These are phyloP conservation scores for Periconia macrospinosa DNA, from an alignment of 2,329 filamentous ascomycete genomes.

Conservation along the genomic window DNA sequence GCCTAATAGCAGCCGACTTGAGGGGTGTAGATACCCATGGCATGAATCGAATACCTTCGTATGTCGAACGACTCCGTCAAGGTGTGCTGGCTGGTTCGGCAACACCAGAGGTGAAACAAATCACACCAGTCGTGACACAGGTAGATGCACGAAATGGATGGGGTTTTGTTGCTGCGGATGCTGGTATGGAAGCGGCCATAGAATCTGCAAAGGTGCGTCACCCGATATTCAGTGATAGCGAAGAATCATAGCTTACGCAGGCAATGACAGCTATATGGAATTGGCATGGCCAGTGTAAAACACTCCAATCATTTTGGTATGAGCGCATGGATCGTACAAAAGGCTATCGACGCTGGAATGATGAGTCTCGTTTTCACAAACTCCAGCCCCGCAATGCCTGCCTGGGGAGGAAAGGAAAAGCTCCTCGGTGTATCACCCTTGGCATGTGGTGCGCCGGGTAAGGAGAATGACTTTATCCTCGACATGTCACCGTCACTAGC, in stretches of 20 bases:
- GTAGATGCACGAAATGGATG: slow-evolving; percentile 72
- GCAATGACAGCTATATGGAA: slow-evolving; percentile 53
- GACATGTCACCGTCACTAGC: slow-evolving; percentile 74
- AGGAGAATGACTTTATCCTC: slow-evolving; percentile 66
- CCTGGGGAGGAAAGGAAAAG: slow-evolving; percentile 68
- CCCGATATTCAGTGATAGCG: too few relatives aligned
- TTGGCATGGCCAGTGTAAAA: slow-evolving; percentile 75
- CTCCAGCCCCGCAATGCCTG: slow-evolving; percentile 69
- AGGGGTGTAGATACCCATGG: slow-evolving; percentile 80
- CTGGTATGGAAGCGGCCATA: slow-evolving; percentile 69
- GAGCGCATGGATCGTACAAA: slow-evolving; percentile 77
- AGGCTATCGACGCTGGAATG: slow-evolving; percentile 69
- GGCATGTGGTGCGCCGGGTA: slow-evolving; percentile 71
- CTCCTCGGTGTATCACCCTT: slow-evolving; percentile 75
- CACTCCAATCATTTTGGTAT: slow-evolving; percentile 85
- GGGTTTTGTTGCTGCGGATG: slow-evolving; percentile 70
- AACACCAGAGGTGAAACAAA: slow-evolving; percentile 59
- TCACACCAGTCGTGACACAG: slow-evolving; percentile 72
- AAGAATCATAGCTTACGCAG: too few relatives aligned
- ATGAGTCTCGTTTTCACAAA: slow-evolving; percentile 67
- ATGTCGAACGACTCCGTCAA: slow-evolving; percentile 73
- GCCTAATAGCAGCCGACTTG: slow-evolving; percentile 73
- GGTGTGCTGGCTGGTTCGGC: slow-evolving; percentile 67
- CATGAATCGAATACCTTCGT: slow-evolving; percentile 76
- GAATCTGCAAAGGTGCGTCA: slow-evolving; percentile 61